Evolutionary conservation across 1,284 basidiomycete species (phyloP), one percentile per base, ranked within the genome.

Genomic region (Puccinia novopanici): DNA sequence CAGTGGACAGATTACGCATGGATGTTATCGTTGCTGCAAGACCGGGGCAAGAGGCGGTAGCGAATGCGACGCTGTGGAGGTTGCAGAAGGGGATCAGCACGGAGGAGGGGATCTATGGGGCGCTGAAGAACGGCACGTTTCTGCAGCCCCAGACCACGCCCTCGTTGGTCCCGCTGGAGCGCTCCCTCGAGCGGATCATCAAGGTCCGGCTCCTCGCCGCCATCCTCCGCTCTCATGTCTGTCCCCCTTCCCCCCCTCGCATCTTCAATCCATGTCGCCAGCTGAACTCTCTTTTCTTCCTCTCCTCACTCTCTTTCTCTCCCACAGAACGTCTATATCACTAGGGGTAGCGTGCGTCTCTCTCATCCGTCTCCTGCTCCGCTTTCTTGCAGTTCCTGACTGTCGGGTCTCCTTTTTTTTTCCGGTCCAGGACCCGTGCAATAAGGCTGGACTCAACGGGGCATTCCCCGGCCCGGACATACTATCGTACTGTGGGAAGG

Each of bases 1-100:
- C 40, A 79, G 77, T 79, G 77, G 77, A 71, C 77, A 24, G 45
- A 79, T 79, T 79, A 71, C n/a, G 65, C 68, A 8, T 79, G 67
- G 77, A 34, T 70, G 22, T 42, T 79, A 9, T 79, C 77, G 15
- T 59, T 50, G 15, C 50, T 79, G 22, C 77, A 79, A 72, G 77
- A 79, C 34, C 67, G 59, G 13, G 68, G 54, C 77, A 79, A n/a
- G 54, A 79, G 30, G 30, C 19, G 34, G 19, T 71, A 27, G 77
- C 77, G 45, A 79, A 79, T 50, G 37, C 40, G 9, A 79, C 77
- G 30, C 67, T 72, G 19, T 37, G 4, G 13, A 68, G 55, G 8
- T 30, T 80, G 17, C 78, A 80, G 73, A 71, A 57, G 27, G 78
- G 78, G 52, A 80, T 80, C 42, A 74, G 78, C 37, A 74, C 78